Evolutionary conservation across 169 alveolate species (phyloP).

Genomic region (Plasmodium gallinaceum): DNA sequence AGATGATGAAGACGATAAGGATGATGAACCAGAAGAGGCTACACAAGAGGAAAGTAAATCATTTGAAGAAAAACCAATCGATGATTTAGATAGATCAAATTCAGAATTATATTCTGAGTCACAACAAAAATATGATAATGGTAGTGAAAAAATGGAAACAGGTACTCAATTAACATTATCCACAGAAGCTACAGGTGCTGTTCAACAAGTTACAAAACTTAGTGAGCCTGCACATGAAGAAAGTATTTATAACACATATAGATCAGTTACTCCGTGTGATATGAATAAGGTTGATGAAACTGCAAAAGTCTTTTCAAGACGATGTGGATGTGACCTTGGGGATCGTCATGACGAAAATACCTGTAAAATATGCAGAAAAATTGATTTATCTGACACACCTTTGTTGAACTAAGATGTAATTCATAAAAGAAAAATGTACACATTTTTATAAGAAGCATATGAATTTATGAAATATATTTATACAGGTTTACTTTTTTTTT

Average conservation of each 20-base stretch:
- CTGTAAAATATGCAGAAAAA: slow-evolving; percentile 82
- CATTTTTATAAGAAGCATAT: not conserved
- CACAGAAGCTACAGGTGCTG: slow-evolving; percentile 76
- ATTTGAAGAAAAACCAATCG: slow-evolving; percentile 51
- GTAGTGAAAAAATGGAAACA: slow-evolving; percentile 72
- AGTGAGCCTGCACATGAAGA: slow-evolving; percentile 78
- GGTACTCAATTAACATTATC: slow-evolving; percentile 74
- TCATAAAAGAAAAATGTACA: not conserved
- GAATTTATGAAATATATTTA: not conserved
- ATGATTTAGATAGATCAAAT: slow-evolving; percentile 70
- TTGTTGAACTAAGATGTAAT: slow-evolving; percentile 73
- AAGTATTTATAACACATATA: slow-evolving; percentile 44
- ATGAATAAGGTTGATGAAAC: slow-evolving; percentile 83
- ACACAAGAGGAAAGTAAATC: slow-evolving; percentile 58
- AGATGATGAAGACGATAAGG: slow-evolving; percentile 17
- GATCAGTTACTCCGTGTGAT: slow-evolving; percentile 83
- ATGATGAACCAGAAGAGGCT: slow-evolving; percentile 77
- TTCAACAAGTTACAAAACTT: slow-evolving; percentile 77
- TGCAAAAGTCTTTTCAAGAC: slow-evolving; percentile 81
- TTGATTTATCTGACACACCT: slow-evolving; percentile 86
- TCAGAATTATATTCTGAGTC: slow-evolving; percentile 71
- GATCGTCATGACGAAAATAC: slow-evolving; percentile 84
- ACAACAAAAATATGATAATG: slow-evolving; percentile 58
- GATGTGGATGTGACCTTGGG: slow-evolving; percentile 87
- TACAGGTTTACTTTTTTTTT: slow-evolving; percentile 28